These are phyloP conservation scores for Sugiyamaella marilandica DNA, from an alignment of 805 yeast genomes.

Conservation along the genomic window DNA sequence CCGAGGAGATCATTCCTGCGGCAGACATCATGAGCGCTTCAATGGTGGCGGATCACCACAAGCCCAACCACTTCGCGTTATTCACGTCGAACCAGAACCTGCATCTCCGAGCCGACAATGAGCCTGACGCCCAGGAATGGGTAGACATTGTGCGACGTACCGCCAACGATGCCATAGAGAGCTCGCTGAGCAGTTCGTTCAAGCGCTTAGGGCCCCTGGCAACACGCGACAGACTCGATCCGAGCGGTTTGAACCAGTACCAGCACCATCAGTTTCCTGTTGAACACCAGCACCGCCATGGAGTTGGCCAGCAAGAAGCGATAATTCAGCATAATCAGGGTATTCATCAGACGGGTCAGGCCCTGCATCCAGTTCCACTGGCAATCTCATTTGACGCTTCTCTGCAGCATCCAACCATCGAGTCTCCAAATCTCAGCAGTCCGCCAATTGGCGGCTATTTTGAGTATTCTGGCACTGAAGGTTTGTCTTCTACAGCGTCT, in stretches of 20 bases:
- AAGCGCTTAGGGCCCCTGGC: slow-evolving; percentile 9
- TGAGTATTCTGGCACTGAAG: slow-evolving; percentile 19
- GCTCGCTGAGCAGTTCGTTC: slow-evolving; percentile 16
- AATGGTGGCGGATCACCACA: slow-evolving; percentile 22
- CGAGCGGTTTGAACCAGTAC: background rate
- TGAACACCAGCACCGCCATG: no score
- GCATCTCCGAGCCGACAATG: slow-evolving; percentile 28
- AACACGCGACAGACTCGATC: background rate
- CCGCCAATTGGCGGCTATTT: slow-evolving; percentile 7
- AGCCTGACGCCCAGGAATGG: slow-evolving; percentile 30
- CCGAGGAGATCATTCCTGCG: slow-evolving; percentile 27
- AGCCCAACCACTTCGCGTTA: slow-evolving; percentile 27
- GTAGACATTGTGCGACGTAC: slow-evolving; percentile 25
- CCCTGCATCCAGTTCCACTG: background rate
- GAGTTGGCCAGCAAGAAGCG: no score
- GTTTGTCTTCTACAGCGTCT: slow-evolving; percentile 13
- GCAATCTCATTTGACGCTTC: background rate
- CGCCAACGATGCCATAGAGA: slow-evolving; percentile 22
- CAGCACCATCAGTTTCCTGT: background rate
- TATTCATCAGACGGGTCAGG: background rate
- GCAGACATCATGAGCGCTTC: slow-evolving; percentile 34
- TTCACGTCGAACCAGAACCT: slow-evolving; percentile 30
- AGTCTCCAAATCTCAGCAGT: background rate
- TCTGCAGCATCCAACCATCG: background rate
- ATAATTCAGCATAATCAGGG: slow-evolving; percentile 1